These are phyloP conservation scores for Parmelia sp. DNA, from an alignment of 495 filamentous ascomycete genomes.

Conservation along the genomic window DNA sequence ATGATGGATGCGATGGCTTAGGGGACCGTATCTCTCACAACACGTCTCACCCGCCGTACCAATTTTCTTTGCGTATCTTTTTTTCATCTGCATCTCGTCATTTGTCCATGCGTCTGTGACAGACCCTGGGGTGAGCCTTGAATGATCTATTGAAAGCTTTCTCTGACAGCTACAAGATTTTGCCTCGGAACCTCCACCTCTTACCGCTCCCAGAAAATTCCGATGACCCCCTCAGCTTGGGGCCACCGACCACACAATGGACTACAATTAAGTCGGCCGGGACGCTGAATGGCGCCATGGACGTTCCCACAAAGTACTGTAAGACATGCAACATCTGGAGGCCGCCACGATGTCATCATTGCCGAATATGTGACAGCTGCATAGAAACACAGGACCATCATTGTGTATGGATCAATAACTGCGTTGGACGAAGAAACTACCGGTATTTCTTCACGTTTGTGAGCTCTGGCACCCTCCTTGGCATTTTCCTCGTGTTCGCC, in stretches of 20 bases:
- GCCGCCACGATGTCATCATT: slow-evolving; percentile 90
- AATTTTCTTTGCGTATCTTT: slow-evolving; percentile 82
- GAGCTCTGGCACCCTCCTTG: slow-evolving; percentile 64
- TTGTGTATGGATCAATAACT: slow-evolving; percentile 99
- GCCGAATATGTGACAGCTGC: slow-evolving; percentile 93
- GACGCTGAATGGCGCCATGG: slow-evolving; percentile 73
- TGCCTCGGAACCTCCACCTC: slow-evolving; percentile 76
- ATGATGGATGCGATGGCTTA: slow-evolving; percentile 25
- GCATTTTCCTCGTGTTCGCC: slow-evolving; percentile 66
- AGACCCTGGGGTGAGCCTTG: slow-evolving; percentile 78
- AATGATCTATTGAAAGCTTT: slow-evolving; percentile 19
- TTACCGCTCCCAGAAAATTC: slow-evolving; percentile 50
- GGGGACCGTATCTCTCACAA: slow-evolving; percentile 82
- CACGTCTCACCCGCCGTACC: slow-evolving; percentile 90
- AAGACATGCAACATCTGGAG: slow-evolving; percentile 96
- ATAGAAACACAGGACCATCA: slow-evolving; percentile 97
- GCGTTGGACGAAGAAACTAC: slow-evolving; percentile 94
- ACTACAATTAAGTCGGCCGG: slow-evolving; percentile 74
- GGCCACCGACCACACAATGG: slow-evolving; percentile 86
- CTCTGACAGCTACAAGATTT: slow-evolving; percentile 48
- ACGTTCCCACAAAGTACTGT: slow-evolving; percentile 96
- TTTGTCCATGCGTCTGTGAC: slow-evolving; percentile 86
- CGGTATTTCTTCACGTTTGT: slow-evolving; percentile 96
- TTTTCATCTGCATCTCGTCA: slow-evolving; percentile 83
- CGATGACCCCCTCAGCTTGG: slow-evolving; percentile 70